Evolutionary conservation across 148 eudicot genomes (phyloP).

Genomic region (Rhododendron ovatum): DNA sequence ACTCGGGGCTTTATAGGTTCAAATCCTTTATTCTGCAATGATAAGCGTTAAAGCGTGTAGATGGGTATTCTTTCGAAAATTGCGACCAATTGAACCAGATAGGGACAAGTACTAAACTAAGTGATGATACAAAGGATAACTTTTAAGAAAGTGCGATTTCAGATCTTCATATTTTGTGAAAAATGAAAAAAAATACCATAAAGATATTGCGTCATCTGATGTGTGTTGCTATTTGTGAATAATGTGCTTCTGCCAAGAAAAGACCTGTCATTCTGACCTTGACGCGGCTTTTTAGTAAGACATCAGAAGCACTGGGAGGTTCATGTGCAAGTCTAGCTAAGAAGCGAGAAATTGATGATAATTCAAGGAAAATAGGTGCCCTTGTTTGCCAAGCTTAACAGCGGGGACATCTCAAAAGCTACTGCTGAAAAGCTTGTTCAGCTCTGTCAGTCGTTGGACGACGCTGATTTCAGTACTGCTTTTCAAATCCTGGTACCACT

Average conservation of each 20-base stretch:
- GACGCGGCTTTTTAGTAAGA: conserved; percentile 80
- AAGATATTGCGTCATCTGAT: neutral
- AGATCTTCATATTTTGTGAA: neutral
- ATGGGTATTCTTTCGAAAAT: neutral
- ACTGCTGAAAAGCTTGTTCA: conserved; percentile 84
- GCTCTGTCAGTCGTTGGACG: conserved; percentile 79
- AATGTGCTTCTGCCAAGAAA: conserved; percentile 57
- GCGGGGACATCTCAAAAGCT: conserved; percentile 77
- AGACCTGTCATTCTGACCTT: conserved; percentile 76
- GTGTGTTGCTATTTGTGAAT: neutral
- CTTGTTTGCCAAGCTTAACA: conserved; percentile 74
- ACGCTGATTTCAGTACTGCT: conserved; percentile 72
- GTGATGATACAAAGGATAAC: neutral
- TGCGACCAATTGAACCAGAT: neutral
- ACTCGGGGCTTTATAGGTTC: neutral
- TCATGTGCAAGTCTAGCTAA: conserved; percentile 61
- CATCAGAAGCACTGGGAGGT: conserved; percentile 78
- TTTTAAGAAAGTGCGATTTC: neutral
- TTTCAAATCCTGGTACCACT: conserved; percentile 73
- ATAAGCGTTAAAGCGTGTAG: neutral
- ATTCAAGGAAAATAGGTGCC: conserved; percentile 83
- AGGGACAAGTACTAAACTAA: neutral
- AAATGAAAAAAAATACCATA: neutral
- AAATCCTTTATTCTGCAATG: neutral
- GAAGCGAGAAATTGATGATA: conserved; percentile 87